Evolutionary conservation across 352 stramenopile genomes (phyloP), one percentile per base, ranked within the genome.

Genomic region (Phytophthora pinifolia): DNA sequence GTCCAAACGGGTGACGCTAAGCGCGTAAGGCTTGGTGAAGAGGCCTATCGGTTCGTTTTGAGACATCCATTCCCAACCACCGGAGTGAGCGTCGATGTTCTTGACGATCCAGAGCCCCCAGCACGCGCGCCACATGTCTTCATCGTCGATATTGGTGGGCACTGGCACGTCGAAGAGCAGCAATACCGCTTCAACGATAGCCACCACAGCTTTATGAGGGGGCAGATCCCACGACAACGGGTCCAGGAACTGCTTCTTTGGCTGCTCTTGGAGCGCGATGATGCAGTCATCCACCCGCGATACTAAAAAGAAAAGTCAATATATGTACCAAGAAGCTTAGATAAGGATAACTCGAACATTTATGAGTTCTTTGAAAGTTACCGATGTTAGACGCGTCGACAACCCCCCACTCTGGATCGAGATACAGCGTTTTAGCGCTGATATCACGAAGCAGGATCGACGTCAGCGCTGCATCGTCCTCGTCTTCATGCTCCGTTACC

Each of bases 71-170:
- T 88, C 71, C 77, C 79, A 90, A 7, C 77, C 76, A 27, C 66
- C 51, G 2, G 70, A 70, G 56, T 90, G 79, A 14, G 76, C 46
- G 12, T 90, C 76, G 43, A 90, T 80, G 59, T 90, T 90, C 60
- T 88, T 90, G 52, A 88, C 75, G 15, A 90, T 80, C 79, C 79
- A 90, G 0, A 86, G 59, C 8, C 63, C 75, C 79, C 79, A 90
- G 54, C 68, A 63, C 0, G 48, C 57, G 10, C 56, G 48, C 79
- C 79, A 90, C 18, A 77, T 54, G 1, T 63, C 64, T 27, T 78
- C 70, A 14, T 74, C 57, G 15, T 67, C 30, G 13, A 56, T 41
- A 4, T 46, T 20, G 4, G 32, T 12, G 17, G 46, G 36, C 20
- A 60, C 27, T 10, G 51, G 48, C 9, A 90, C 59, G 15, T 78